A percentile compares a stretch with the other conserved stretches of the same genome.
phyloP scores from a whole-genome alignment of 2,329 filamentous ascomycete species.

The Dactylellina cionopaga region DNA sequence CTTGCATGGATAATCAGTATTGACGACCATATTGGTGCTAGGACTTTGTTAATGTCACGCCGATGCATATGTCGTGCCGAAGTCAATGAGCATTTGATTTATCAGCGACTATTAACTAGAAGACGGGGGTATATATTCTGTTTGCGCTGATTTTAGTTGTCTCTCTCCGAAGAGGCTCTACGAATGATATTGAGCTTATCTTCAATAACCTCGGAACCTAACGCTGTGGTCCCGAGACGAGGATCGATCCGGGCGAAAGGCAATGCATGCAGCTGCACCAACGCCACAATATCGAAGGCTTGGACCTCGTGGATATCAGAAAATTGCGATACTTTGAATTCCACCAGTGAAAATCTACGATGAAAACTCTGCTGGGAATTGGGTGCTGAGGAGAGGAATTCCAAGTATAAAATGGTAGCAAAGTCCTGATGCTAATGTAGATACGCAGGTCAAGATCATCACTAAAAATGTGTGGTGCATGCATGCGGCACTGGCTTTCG shows the following conservation, averaged over 20 bases:
- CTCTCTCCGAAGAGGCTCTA: background rate
- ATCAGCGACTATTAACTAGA: too few species aligned
- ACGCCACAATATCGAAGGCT: conserved; percentile 23
- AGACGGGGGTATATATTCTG: too few species aligned
- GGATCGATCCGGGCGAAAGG: conserved; percentile 41
- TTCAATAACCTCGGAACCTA: conserved; percentile 29
- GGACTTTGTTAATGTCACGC: too few species aligned
- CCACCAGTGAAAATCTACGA: conserved; percentile 19
- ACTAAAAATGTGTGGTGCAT: background rate
- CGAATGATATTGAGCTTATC: background rate
- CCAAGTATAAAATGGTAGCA: conserved; percentile 1
- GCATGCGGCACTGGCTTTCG: conserved; percentile 24
- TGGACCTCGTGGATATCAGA: conserved; percentile 15
- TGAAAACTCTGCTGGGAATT: background rate
- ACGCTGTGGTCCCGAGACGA: conserved; percentile 17
- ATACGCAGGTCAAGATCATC: conserved; percentile 2
- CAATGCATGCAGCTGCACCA: conserved; percentile 37
- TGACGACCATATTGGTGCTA: too few species aligned
- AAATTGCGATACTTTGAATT: conserved; percentile 15
- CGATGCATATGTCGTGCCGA: too few species aligned
- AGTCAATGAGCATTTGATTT: too few species aligned
- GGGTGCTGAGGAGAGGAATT: conserved; percentile 2
- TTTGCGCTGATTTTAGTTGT: too few species aligned
- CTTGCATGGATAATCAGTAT: too few species aligned
- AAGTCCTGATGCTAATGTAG: background rate